Evolutionary conservation across 495 filamentous ascomycete genomes (phyloP), one percentile per base, ranked within the genome.

Genomic region (Lasiosphaeris hirsuta): DNA sequence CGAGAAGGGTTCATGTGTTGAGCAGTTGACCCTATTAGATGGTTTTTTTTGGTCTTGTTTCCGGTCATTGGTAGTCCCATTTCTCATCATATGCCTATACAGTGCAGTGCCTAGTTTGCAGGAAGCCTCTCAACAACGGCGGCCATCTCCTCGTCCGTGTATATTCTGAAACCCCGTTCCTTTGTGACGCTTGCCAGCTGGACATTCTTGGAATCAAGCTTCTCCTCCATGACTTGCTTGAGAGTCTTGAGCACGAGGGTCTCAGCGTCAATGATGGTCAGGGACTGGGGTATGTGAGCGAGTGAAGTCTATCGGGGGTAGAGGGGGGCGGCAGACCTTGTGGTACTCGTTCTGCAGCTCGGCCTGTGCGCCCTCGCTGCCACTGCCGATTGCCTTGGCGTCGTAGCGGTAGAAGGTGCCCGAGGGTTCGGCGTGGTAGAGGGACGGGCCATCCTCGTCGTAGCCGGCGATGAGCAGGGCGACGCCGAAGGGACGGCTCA

Each of bases 171-270:
- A 14, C 95, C 94, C 71, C 89, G 92, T 56, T 96, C 92, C 80
- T 93, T 96, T 57, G 94, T 98, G 53, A 97, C 95, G 68, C 92
- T 97, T 43, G 94, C 94, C 62, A 98, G 74, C 81, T 97, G 94
- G 63, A 98, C 95, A 68, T 97, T 98, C 83, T 97, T 97, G 41
- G 89, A 81, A 71, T 98, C 94, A 51, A 98, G 83, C 80, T 97
- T 98, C 85, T 98, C 94, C 78, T 98, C 94, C 94, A 98, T 98
- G 51, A 98, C 94, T 78, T 98, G 94, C 82, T 98, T 98, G 72
- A 98, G 74, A 38, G 94, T 98, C 84, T 97, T 97, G 63, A 98
- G 79, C 35, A 97, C 95, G 62, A 98, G 76, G 2, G 90, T 89
- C 76, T 98, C 94, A 17, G 94, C 94, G 72, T 98, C 94, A 46